Evolutionary conservation across 2,329 filamentous ascomycete species (phyloP).

Genomic region (Colletotrichum shisoi): DNA sequence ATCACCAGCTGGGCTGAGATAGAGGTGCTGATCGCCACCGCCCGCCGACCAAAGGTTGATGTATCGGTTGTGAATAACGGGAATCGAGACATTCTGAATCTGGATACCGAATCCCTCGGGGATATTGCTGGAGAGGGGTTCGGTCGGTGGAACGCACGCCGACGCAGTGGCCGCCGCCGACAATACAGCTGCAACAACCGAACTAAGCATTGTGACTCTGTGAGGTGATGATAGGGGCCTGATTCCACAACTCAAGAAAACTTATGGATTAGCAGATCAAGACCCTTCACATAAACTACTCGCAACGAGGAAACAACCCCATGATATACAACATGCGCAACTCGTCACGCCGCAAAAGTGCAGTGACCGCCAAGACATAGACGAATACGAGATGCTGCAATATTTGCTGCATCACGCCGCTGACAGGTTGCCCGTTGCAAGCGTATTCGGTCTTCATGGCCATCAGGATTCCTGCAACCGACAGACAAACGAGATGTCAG

Average conservation of each 20-base stretch:
- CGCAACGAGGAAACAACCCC: neutral
- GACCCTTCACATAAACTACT: neutral
- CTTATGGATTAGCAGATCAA: no score
- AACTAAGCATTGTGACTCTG: conserved; percentile 17
- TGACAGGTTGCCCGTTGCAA: neutral
- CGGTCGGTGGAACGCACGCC: conserved; percentile 47
- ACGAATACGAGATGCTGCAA: conserved; percentile 33
- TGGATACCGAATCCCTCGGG: conserved; percentile 48
- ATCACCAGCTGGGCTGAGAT: conserved; percentile 51
- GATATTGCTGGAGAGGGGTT: conserved; percentile 47
- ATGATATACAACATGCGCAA: conserved; percentile 8
- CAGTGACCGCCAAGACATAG: conserved; percentile 28
- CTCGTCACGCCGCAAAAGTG: neutral
- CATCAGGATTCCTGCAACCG: conserved; percentile 1
- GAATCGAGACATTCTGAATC: conserved; percentile 50
- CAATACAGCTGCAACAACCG: conserved; percentile 19
- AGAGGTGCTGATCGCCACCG: conserved; percentile 53
- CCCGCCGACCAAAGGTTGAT: conserved; percentile 50
- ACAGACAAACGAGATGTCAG: neutral
- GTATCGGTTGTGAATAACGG: conserved; percentile 49
- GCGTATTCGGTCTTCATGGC: neutral
- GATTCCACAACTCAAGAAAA: neutral
- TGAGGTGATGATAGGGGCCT: neutral
- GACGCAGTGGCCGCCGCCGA: conserved; percentile 42
- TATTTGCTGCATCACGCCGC: conserved; percentile 20